phyloP scores from a whole-genome alignment of 2,329 filamentous ascomycete species.

The Colletotrichum agaves region DNA sequence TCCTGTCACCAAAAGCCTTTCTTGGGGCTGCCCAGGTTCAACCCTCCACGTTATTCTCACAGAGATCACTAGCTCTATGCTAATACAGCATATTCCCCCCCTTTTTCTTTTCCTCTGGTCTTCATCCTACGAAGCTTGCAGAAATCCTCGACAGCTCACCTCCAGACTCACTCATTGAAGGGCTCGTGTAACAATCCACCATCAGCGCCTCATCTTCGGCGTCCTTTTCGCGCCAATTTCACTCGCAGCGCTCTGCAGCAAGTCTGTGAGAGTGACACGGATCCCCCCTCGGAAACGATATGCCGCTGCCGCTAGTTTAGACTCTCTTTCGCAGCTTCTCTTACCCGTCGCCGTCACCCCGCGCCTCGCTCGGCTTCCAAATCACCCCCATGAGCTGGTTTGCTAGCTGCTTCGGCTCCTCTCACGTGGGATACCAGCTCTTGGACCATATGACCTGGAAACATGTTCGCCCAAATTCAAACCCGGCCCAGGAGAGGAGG shows the following conservation, averaged over 20 bases:
- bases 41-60: slow-evolving; percentile 16
- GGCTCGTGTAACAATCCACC: neutral
- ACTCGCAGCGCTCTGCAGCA: slow-evolving; percentile 11
- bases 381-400: slow-evolving; percentile 7
- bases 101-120: neutral
- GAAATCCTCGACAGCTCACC: neutral
- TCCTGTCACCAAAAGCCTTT: slow-evolving; percentile 4
- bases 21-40: slow-evolving; percentile 14
- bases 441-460: slow-evolving; percentile 34
- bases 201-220: slow-evolving; percentile 33
- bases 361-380: slow-evolving; percentile 23
- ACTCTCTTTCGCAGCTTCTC: slow-evolving; percentile 12
- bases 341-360: slow-evolving; percentile 8
- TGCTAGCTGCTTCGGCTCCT: slow-evolving; percentile 14
- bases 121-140: neutral
- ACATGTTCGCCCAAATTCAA: slow-evolving; percentile 21
- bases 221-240: slow-evolving; percentile 12
- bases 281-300: slow-evolving; percentile 35
- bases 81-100: neutral
- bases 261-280: slow-evolving; percentile 36
- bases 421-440: slow-evolving; percentile 36
- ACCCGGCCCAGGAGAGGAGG: slow-evolving; percentile 28
- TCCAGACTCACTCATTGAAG: neutral
- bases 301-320: slow-evolving; percentile 34
- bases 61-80: slow-evolving; percentile 6